Percentiles rank a stretch among this genome's conserved stretches.
These are phyloP conservation scores for Alloteropsis angusta DNA, from an alignment of 202 grass and related monocot species.

Conservation along the genomic window DNA sequence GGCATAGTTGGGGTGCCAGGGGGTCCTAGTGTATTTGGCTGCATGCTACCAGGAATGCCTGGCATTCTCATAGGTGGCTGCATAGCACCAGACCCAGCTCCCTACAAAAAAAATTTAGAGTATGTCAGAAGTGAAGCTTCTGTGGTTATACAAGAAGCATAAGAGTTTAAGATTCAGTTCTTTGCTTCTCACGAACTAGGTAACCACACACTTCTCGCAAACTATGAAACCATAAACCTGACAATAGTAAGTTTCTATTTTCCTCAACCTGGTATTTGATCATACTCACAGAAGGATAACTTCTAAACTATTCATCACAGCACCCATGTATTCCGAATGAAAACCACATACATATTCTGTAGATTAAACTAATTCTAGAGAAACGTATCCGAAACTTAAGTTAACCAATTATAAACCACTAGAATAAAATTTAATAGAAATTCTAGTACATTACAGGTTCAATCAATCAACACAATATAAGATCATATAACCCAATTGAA, in stretches of 20 bases:
- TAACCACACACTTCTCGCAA: no score
- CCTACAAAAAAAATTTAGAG: slow-evolving; percentile 44
- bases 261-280: not conserved
- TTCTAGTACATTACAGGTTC: not conserved
- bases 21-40: slow-evolving; percentile 24
- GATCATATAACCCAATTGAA: not conserved
- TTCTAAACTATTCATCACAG: no score
- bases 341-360: not conserved
- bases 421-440: not conserved
- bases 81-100: slow-evolving; percentile 41
- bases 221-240: not conserved
- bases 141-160: not conserved
- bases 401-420: not conserved
- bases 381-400: not conserved
- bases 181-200: not conserved
- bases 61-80: slow-evolving; percentile 54
- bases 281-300: not conserved
- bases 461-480: not conserved
- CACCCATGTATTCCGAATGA: no score
- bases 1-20: slow-evolving; percentile 48
- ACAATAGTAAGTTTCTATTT: not conserved
- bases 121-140: not conserved
- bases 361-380: not conserved
- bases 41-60: slow-evolving; percentile 32
- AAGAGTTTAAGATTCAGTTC: not conserved